phyloP scores from a whole-genome alignment of 345 rosid genomes.

The Rhizophora apiculata region DNA sequence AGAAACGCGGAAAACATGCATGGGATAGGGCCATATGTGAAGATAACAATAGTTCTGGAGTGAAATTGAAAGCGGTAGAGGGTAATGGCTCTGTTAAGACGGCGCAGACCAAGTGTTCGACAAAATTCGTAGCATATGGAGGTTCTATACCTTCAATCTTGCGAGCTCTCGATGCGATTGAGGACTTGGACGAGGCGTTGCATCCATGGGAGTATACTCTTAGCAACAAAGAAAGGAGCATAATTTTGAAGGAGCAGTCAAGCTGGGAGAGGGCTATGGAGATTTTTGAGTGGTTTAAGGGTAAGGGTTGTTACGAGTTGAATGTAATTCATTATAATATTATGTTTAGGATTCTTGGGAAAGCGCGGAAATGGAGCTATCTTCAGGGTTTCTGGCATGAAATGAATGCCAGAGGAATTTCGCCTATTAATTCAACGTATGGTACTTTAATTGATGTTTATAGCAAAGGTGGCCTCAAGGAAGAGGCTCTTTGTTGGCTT shows the following conservation, averaged over 20 bases:
- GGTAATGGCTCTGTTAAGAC: constrained; percentile 19
- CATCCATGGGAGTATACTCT: constrained; percentile 76
- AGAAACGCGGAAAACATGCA: constrained; percentile 12
- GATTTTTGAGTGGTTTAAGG: constrained; percentile 86
- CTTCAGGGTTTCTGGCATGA: constrained; percentile 65
- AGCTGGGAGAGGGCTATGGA: constrained; percentile 81
- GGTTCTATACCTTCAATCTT: constrained; percentile 72
- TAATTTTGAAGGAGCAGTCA: constrained; percentile 79
- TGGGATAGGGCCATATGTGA: constrained; percentile 15
- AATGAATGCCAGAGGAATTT: constrained; percentile 47
- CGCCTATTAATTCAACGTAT: constrained; percentile 70
- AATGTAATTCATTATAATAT: constrained; percentile 87
- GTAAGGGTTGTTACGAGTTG: constrained; percentile 59
- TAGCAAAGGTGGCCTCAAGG: constrained; percentile 71
- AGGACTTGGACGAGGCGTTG: constrained; percentile 67
- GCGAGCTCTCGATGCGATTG: constrained; percentile 51
- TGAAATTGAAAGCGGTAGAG: neutral
- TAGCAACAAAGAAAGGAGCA: constrained; percentile 71
- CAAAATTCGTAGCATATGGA: constrained; percentile 62
- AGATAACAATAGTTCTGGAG: constrained; percentile 23
- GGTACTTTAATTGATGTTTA: constrained; percentile 87
- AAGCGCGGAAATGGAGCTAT: constrained; percentile 58
- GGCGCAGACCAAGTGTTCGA: constrained; percentile 72
- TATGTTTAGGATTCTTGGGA: constrained; percentile 69
- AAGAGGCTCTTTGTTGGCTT: constrained; percentile 64